A percentile compares a stretch with the other conserved stretches of the same genome.
Evolutionary conservation across 352 stramenopile species (phyloP).

Genomic region (Globisporangium recalcitrans): DNA sequence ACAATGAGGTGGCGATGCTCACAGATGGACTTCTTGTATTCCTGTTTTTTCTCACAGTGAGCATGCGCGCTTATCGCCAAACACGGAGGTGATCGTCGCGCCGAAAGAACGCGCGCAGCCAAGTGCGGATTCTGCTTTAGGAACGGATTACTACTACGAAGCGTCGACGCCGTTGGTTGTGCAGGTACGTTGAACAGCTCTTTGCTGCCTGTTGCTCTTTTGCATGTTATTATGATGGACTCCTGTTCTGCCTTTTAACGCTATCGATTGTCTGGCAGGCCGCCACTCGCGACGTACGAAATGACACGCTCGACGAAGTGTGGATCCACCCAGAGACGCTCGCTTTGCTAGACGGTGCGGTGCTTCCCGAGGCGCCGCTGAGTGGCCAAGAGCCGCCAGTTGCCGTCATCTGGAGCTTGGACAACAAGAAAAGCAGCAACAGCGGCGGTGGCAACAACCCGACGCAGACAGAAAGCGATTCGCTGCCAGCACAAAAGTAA

Average conservation of each 20-base stretch:
- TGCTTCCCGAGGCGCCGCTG: slow-evolving; percentile 24
- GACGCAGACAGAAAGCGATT: not conserved
- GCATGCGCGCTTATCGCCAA: slow-evolving; percentile 57
- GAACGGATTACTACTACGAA: slow-evolving; percentile 53
- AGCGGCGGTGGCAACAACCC: not conserved
- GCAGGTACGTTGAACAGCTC: slow-evolving; percentile 26
- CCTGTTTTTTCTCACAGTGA: slow-evolving; percentile 28
- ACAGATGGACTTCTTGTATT: not conserved
- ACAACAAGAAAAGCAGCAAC: slow-evolving; percentile 1
- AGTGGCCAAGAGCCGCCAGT: slow-evolving; percentile 34
- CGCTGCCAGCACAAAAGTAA: not conserved
- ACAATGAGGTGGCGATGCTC: not conserved
- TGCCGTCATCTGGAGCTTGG: slow-evolving; percentile 32
- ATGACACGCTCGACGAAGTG: slow-evolving; percentile 47
- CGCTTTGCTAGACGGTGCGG: slow-evolving; percentile 50
- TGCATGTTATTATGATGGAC: not conserved
- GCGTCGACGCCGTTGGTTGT: slow-evolving; percentile 44
- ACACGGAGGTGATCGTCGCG: slow-evolving; percentile 72
- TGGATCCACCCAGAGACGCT: slow-evolving; percentile 64
- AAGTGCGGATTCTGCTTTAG: slow-evolving; percentile 25
- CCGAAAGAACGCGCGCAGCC: slow-evolving; percentile 57
- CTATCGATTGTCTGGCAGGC: not conserved
- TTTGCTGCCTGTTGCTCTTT: not conserved
- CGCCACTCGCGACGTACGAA: slow-evolving; percentile 5
- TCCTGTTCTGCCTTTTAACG: not conserved